These are phyloP conservation scores for Telopea speciosissima DNA, from an alignment of 177 flowering plant species.

Conservation along the genomic window DNA sequence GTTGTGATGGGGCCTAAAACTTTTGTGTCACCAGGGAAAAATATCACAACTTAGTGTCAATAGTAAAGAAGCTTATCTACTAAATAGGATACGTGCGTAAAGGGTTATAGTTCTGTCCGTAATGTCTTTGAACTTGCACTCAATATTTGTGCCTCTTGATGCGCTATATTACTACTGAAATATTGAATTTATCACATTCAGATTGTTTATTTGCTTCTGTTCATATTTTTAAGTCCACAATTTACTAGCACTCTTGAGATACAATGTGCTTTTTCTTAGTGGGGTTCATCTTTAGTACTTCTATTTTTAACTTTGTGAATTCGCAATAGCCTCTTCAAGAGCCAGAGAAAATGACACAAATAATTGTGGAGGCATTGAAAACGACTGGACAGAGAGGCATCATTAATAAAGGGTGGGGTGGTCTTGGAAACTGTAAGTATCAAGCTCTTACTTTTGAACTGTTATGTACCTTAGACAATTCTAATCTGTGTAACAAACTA, in stretches of 20 bases:
- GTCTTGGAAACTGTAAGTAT: slow-evolving; percentile 83
- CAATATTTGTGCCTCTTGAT: neutral
- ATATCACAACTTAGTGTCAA: neutral
- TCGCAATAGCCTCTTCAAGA: slow-evolving; percentile 80
- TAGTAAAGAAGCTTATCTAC: neutral
- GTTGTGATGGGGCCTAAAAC: neutral
- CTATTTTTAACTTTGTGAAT: neutral
- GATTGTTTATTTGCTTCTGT: neutral
- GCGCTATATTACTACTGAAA: neutral
- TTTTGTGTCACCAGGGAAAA: neutral
- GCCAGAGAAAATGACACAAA: slow-evolving; percentile 86
- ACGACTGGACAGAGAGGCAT: slow-evolving; percentile 92
- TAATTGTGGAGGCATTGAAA: slow-evolving; percentile 81
- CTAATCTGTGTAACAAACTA: neutral
- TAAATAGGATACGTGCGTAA: neutral
- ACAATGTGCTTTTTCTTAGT: neutral
- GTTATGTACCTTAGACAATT: neutral
- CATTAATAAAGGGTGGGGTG: slow-evolving; percentile 99
- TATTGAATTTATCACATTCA: neutral
- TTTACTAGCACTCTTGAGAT: neutral
- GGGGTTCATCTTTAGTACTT: neutral
- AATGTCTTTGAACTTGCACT: neutral
- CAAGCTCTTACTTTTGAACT: neutral
- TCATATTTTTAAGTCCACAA: too few species aligned
- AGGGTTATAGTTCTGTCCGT: neutral